Percentiles rank a stretch among this genome's conserved stretches.
phyloP scores from a whole-genome alignment of 2,329 filamentous ascomycete species.

The Pyrenochaeta sp. region DNA sequence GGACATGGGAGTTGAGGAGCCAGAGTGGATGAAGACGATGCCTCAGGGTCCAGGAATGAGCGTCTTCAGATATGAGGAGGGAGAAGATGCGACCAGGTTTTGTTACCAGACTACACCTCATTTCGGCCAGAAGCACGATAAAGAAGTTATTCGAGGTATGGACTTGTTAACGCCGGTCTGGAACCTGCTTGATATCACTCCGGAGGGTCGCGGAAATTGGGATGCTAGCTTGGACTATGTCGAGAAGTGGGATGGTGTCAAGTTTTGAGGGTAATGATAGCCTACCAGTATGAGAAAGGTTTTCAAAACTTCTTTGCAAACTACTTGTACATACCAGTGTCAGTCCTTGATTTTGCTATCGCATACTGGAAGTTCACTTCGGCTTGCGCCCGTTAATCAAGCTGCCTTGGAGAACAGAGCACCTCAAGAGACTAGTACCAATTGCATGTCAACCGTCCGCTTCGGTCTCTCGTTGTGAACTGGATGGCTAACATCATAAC shows the following conservation, averaged over 20 bases:
- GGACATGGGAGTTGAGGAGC: slow-evolving; percentile 19
- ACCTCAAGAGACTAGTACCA: no score
- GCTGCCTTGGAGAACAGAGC: no score
- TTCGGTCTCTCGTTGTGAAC: no score
- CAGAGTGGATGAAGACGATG: slow-evolving; percentile 9
- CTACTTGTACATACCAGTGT: no score
- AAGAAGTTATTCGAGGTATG: slow-evolving; percentile 11
- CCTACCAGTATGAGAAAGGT: no score
- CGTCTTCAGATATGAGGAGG: slow-evolving; percentile 18
- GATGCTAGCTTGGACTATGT: slow-evolving; percentile 7
- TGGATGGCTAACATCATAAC: no score
- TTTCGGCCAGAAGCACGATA: background rate
- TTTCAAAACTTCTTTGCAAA: no score
- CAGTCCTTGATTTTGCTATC: no score
- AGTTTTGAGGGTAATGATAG: background rate
- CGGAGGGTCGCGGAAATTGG: slow-evolving; percentile 10
- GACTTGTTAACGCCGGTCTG: slow-evolving; percentile 12
- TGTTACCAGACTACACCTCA: slow-evolving; percentile 15
- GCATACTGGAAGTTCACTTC: no score
- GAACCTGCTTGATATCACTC: slow-evolving; percentile 17
- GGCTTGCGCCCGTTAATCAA: no score
- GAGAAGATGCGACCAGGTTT: slow-evolving; percentile 8
- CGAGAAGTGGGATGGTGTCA: slow-evolving; percentile 6
- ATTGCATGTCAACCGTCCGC: no score
- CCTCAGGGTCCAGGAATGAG: slow-evolving; percentile 15